Base-by-base conservation (phyloP, 441 rosid species). In the Hypseocharis bilobata region DNA sequence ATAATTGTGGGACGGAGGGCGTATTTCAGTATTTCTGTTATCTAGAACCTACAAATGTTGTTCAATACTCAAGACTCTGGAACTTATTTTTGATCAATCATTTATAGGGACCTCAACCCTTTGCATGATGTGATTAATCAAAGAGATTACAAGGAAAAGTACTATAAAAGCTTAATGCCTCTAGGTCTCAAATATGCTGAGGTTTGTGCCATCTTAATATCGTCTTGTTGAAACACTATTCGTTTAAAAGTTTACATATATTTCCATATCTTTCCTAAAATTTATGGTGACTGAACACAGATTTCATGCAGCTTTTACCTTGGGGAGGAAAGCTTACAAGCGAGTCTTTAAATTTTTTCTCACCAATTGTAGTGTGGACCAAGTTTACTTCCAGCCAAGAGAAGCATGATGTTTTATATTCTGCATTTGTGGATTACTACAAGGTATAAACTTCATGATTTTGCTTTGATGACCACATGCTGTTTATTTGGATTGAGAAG, bases 241-340 rank as follows among this genome's bases (percentile, higher is more conserved):
- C 6, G 16, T 8, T 55, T 27, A 16, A 5, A 34, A 61, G 52
- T 38, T 7, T 20, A 42, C 32, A 6, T 45, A 64, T 19, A 13
- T 64, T 62, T 61, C 40, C 40, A 3, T 2, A 30, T 38, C 30
- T 38, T 49, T 52, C 60, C 76, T 73, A 62, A 70, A 76, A 25
- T 67, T 67, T 28, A 57, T 60, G 49, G 32, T 60, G 60, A 79
- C 80, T 73, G 76, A 83, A 75, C 69, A 74, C 73, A 78, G 78
- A 64, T 75, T 78, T 80, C 74, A 26, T 86, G 88, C 86, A 92
- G 98, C 83, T 83, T 72, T 86, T 92, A 62, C 94, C 94, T 20
- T 92, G 98, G 98, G 98, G 98, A 69, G 98, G 98, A 30, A 88
- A 88, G 77, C 82, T 92, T 63, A 92, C 98, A 0, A 83, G 88